Conservation (phyloP, 2,329 filamentous ascomycete genomes). For the Chaetothyriales sp. region DNA sequence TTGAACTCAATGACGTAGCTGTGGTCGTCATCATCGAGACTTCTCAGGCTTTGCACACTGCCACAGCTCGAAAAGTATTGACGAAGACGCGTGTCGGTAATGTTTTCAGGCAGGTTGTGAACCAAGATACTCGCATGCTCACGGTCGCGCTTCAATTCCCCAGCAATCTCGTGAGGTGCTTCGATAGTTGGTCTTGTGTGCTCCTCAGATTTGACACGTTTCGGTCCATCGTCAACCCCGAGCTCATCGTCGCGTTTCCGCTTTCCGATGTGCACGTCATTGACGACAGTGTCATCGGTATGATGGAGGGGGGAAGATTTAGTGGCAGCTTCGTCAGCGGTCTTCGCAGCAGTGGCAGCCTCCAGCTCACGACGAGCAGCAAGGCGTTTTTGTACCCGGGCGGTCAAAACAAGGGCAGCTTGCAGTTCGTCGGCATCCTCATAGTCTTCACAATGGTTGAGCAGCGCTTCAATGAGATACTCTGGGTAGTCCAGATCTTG, state of each 20-base stretch:
- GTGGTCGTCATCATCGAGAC: conserved; percentile 50
- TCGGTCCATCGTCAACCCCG: conserved; percentile 38
- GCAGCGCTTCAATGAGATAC: conserved; percentile 34
- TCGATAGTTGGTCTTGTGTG: conserved; percentile 12
- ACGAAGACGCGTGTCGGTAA: conserved; percentile 58
- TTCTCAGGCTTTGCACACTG: conserved; percentile 61
- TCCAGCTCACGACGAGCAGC: conserved; percentile 53
- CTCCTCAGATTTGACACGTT: conserved; percentile 53
- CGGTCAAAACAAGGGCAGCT: conserved; percentile 57
- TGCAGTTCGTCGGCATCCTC: conserved; percentile 66
- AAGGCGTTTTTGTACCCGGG: conserved; percentile 53
- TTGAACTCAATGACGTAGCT: conserved; percentile 78
- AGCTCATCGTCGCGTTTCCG: conserved; percentile 56
- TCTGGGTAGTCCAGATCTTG: conserved; percentile 38
- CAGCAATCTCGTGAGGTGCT: conserved; percentile 17
- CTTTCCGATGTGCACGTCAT: conserved; percentile 38
- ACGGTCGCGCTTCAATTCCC: conserved; percentile 60
- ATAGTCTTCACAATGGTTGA: conserved; percentile 65
- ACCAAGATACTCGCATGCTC: conserved; percentile 81
- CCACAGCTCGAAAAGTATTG: conserved; percentile 91
- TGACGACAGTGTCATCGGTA: conserved; percentile 16
- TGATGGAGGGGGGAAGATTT: conserved; percentile 20
- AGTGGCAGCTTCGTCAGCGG: conserved; percentile 16
- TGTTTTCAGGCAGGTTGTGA: conserved; percentile 56
- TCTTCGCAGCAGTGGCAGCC: conserved; percentile 42